A percentile compares a stretch with the other conserved stretches of the same genome.
Conservation (phyloP, 306 rosid species). For the barrel medic (Medicago truncatula) region MtrunA17r5.0-ANR NC_053045.1:60214001-60214500, state of each 20-base stretch:
- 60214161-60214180: slow-evolving; percentile 56
- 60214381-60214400: slow-evolving; percentile 70
- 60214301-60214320: slow-evolving; percentile 85
- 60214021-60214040: slow-evolving; percentile 51
- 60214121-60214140: slow-evolving; percentile 73
- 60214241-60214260: slow-evolving; percentile 61
- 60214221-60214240: slow-evolving; percentile 66
- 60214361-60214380: slow-evolving; percentile 59
- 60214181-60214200: slow-evolving; percentile 59
- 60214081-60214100: slow-evolving; percentile 76
- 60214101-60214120: slow-evolving; percentile 94
- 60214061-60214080: slow-evolving; percentile 52
- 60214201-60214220: slow-evolving; percentile 62
- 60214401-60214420: slow-evolving; percentile 92
- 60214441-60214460: slow-evolving; percentile 66
- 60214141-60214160: slow-evolving; percentile 60
- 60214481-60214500: slow-evolving; percentile 61
- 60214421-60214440: slow-evolving; percentile 67
- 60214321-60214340: slow-evolving; percentile 66
- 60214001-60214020: slow-evolving; percentile 76
- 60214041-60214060: slow-evolving; percentile 68
- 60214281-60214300: slow-evolving; percentile 76
- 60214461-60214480: slow-evolving; percentile 68
- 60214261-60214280: slow-evolving; percentile 28
- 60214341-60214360: slow-evolving; percentile 76